Evolutionary conservation across 2,329 filamentous ascomycete genomes (phyloP).

Genomic region (Penicillium frequentans): DNA sequence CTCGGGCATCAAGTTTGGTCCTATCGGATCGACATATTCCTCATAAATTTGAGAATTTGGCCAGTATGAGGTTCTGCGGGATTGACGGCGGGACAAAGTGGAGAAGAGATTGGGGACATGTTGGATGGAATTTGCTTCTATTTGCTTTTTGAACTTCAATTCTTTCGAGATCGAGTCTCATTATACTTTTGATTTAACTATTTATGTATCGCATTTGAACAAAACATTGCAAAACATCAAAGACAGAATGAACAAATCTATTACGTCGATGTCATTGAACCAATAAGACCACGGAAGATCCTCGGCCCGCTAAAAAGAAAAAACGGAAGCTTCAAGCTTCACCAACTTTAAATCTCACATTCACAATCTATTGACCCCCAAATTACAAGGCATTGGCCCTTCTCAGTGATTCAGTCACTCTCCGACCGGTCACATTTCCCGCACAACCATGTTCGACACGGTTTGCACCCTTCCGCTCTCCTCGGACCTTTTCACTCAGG

Average conservation of each 20-base stretch:
- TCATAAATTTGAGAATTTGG: constrained; percentile 7
- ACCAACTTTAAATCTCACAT: neutral
- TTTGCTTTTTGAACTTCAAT: neutral
- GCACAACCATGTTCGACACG: constrained; percentile 74
- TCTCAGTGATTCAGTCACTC: neutral
- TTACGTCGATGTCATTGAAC: constrained; percentile 12
- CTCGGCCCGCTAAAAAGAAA: constrained; percentile 24
- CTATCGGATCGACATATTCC: constrained; percentile 55
- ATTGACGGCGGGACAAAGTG: neutral
- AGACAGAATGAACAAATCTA: neutral
- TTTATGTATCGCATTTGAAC: neutral
- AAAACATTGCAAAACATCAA: neutral
- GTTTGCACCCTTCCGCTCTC: constrained; percentile 84
- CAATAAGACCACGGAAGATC: constrained; percentile 12
- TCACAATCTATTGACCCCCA: neutral
- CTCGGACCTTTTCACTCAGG: constrained; percentile 85
- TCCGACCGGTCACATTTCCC: neutral
- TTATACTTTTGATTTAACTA: neutral
- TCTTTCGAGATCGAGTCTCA: neutral
- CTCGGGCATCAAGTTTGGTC: constrained; percentile 62
- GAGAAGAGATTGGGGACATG: neutral
- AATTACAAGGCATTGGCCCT: neutral
- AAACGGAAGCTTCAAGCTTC: constrained; percentile 18
- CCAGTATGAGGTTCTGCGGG: neutral
- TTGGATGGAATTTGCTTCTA: neutral